Base-by-base conservation (phyloP, 1,284 basidiomycete species). In the Pholiota adiposa region DNA sequence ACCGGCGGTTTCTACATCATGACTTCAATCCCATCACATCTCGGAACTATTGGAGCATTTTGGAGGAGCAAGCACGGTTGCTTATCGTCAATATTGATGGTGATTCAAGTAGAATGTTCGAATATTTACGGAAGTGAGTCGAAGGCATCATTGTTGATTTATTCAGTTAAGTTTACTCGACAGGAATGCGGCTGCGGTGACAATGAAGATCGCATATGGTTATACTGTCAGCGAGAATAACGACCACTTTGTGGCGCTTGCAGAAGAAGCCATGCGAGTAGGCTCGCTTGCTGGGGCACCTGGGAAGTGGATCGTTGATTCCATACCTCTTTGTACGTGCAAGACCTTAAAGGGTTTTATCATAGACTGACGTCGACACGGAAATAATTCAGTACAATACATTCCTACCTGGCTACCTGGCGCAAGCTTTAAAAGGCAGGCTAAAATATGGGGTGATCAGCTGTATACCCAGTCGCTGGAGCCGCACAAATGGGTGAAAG, bases 231-330 rank as follows among this genome's bases (percentile, higher is more conserved):
- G 68, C 3, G 43, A 55, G 5, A 65, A 77, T 33, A 52, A 64
- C n/a, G 80, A 81, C 61, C 69, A 63, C 1, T 79, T 81, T 59
- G 73, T 81, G 49, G 62, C 65, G 8, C 66, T 77, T 8, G 77
- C 75, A 0, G 75, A 80, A 59, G 77, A 81, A 61, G 64, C 72
- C 0, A 70, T 73, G 2, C 72, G 71, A 43, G 76, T 80, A 41
- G 76, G 76, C 11, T 75, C 73, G 16, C 70, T 67, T 59, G 77
- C 78, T 4, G 66, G 71, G 51, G 66, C 74, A 7, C 78, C 78
- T n/a, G 79, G 79, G 18, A 70, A 72, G 23, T 81, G 79, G 79
- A 68, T 80, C 1, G 80, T 81, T 0, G 78, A 82, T 65, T 76
- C 75, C 34, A 73, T 73, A 58, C 79, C 79, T 9, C 68, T 75